Evolutionary conservation across 371 early-diverging fungal genomes (phyloP).

Genomic region (Mucor ambiguus): DNA sequence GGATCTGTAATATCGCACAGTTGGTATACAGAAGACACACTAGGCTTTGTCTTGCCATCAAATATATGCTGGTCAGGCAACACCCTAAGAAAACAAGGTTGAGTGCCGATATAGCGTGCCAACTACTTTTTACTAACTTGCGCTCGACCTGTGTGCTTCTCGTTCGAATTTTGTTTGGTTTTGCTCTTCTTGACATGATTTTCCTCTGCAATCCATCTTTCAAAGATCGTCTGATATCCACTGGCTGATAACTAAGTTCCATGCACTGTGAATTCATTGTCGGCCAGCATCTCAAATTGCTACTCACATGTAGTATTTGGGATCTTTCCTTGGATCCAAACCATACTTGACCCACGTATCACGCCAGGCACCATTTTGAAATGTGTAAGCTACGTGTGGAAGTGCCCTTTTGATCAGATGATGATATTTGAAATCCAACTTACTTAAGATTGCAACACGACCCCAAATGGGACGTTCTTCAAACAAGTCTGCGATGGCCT

Average conservation of each 20-base stretch:
- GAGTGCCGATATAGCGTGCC: background rate
- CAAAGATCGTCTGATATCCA: background rate
- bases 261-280: background rate
- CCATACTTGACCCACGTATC: constrained; percentile 67
- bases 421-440: constrained; percentile 25
- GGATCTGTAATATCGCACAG: constrained; percentile 37
- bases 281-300: background rate
- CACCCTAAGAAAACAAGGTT: background rate
- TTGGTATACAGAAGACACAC: constrained; percentile 5
- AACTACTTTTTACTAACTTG: background rate
- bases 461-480: constrained; percentile 61
- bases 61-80: constrained; percentile 15
- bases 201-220: background rate
- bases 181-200: background rate
- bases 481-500: constrained; percentile 35
- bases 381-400: constrained; percentile 43
- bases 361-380: constrained; percentile 62
- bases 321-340: constrained; percentile 59
- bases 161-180: background rate
- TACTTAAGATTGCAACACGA: constrained; percentile 41
- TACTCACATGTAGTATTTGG: constrained; percentile 44
- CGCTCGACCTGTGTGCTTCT: background rate
- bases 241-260: background rate
- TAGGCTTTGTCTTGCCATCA: constrained; percentile 16
- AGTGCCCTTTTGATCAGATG: constrained; percentile 37